Base-by-base conservation (phyloP, 129 eudicot genomes). In the Helianthus tuberosus region DNA sequence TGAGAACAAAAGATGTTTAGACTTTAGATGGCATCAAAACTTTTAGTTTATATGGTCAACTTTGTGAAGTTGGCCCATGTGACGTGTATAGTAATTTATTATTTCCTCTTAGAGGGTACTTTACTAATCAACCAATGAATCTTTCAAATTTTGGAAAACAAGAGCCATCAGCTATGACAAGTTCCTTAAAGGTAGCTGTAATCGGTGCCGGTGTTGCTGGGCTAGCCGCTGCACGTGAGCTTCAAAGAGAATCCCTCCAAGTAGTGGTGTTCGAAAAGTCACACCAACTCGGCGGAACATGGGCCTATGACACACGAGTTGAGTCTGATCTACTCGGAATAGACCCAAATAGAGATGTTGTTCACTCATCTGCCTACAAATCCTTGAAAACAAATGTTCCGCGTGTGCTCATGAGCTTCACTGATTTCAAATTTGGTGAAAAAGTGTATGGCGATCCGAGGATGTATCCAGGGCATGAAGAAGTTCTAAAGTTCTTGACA, bases 171-270 rank as follows among this genome's bases (percentile, higher is more conserved):
- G 5, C 43, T 49, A 83, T 80, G 86, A 47, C 75, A 20, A 52
- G 54, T 41, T 80, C 82, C 59, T 73, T 73, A 54, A 88, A 82
- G 63, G 97, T 88, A 41, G 96, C 90, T 0, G 96, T 91, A 66
- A 84, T 91, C 55, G 96, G 96, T 41, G 96, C 90, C 17, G 97
- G 97, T 5, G 73, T 76, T 0, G 66, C 87, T 3, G 97, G 97
- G 3, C 81, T 88, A 6, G 68, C 74, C 8, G 73, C 90, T 0
- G 87, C 92, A 48, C 88, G 90, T n/a, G 92, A 87, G 44, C 89
- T 91, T 9, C 82, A 68, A 66, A 59, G 61, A 23, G 92, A 78
- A 64, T 84, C 82, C 72, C 97, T 82, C 81, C 68, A 55, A 17
- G 90, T 91, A 3, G 78, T 83, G 1, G 88, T 88, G 15, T 91